phyloP scores from a whole-genome alignment of 2,329 filamentous ascomycete species.

The Plectosphaerella sp. region DNA sequence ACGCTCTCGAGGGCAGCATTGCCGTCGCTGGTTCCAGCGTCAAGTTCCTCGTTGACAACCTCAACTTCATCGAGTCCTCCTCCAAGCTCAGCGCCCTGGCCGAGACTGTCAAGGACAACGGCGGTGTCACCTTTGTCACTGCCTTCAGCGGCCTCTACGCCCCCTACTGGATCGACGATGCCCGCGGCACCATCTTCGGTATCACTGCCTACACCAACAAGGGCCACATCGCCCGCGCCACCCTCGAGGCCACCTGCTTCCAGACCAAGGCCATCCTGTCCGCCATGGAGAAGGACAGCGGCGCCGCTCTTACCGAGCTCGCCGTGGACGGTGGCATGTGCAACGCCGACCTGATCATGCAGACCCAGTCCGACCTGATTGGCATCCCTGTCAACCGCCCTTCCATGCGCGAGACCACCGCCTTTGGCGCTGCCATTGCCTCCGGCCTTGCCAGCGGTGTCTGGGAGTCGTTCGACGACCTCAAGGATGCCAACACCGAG shows the following conservation, averaged over 20 bases:
- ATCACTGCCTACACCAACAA: constrained; percentile 73
- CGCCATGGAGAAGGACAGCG: constrained; percentile 76
- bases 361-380: constrained; percentile 76
- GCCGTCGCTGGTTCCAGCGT: constrained; percentile 73
- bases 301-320: constrained; percentile 67
- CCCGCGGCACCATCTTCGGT: constrained; percentile 73
- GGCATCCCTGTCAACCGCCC: constrained; percentile 75
- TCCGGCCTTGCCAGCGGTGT: constrained; percentile 73
- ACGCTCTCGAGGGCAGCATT: constrained; percentile 73
- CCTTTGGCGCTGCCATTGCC: constrained; percentile 75
- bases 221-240: constrained; percentile 75
- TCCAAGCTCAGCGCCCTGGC: constrained; percentile 40
- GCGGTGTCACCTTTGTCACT: constrained; percentile 73
- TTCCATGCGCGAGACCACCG: constrained; percentile 79
- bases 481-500: constrained; percentile 66
- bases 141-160: constrained; percentile 79
- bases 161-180: constrained; percentile 83
- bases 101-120: constrained; percentile 58
- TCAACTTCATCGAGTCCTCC: constrained; percentile 48
- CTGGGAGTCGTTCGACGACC: constrained; percentile 70
- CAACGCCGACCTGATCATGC: constrained; percentile 77
- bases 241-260: constrained; percentile 76
- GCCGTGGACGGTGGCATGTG: constrained; percentile 83
- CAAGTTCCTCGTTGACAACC: constrained; percentile 60
- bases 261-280: constrained; percentile 79